A percentile compares a stretch with the other conserved stretches of the same genome.
phyloP scores from a whole-genome alignment of 2,329 filamentous ascomycete genomes.

The Trichoderma aggressivum region DNA sequence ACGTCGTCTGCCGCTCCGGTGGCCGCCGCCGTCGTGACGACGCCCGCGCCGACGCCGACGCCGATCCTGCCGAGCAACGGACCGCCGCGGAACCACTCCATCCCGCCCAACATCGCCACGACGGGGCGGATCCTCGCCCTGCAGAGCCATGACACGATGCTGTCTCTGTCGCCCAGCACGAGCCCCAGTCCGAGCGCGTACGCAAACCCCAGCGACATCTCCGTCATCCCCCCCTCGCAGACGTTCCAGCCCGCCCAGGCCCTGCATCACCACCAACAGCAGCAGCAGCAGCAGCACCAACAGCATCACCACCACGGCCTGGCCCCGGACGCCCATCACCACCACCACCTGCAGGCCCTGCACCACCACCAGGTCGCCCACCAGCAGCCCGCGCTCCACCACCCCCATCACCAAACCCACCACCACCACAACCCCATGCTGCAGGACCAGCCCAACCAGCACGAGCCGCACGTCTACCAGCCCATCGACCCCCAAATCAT shows the following conservation, averaged over 20 bases:
- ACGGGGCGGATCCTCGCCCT: slow-evolving; percentile 28
- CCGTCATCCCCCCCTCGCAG: slow-evolving; percentile 40
- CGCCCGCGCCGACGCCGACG: slow-evolving; percentile 9
- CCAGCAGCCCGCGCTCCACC: slow-evolving; percentile 50
- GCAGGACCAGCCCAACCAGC: slow-evolving; percentile 30
- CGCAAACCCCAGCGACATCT: slow-evolving; percentile 48
- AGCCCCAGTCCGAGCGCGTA: slow-evolving; percentile 38
- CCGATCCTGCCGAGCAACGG: slow-evolving; percentile 16
- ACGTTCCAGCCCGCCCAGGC: slow-evolving; percentile 30
- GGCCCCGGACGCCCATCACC: slow-evolving; percentile 6
- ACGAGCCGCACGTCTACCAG: slow-evolving; percentile 42
- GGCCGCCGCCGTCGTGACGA: neutral
- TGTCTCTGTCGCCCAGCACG: slow-evolving; percentile 28
- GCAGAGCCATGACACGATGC: slow-evolving; percentile 29
- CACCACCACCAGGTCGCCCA: slow-evolving; percentile 29
- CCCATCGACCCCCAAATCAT: slow-evolving; percentile 49
- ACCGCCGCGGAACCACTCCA: neutral
- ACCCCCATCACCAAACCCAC: slow-evolving; percentile 29
- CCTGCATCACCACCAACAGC: slow-evolving; percentile 19
- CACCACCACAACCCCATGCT: slow-evolving; percentile 36
- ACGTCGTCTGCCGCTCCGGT: slow-evolving; percentile 9
- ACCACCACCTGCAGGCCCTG: slow-evolving; percentile 33
- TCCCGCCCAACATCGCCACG: slow-evolving; percentile 14
- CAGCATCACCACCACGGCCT: slow-evolving; percentile 18
- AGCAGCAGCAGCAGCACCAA: slow-evolving; percentile 25